phyloP scores from a whole-genome alignment of 108 stramenopile species.

The Cyclotella distinguenda region DNA sequence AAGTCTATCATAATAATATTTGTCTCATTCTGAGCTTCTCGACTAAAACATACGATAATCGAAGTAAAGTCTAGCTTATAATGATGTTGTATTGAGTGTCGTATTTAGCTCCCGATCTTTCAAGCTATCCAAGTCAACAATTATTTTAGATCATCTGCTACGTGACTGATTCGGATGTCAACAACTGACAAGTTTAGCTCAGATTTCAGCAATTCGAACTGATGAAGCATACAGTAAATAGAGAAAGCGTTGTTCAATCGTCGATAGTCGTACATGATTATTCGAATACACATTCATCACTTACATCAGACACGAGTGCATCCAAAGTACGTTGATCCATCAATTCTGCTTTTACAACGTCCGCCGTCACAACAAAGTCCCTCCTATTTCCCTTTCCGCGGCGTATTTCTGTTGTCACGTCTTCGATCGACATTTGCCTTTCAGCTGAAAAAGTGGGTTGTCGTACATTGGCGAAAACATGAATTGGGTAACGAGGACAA shows the following conservation, averaged over 20 bases:
- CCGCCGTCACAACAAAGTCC: slow-evolving; percentile 71
- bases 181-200: slow-evolving; percentile 61
- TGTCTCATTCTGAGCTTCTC: background rate
- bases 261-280: no score
- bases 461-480: background rate
- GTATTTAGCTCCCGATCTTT: no score
- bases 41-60: no score
- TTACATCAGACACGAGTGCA: slow-evolving; percentile 23
- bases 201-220: slow-evolving; percentile 57
- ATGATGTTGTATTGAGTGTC: no score
- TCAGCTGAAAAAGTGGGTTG: slow-evolving; percentile 9
- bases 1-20: background rate
- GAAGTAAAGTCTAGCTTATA: no score
- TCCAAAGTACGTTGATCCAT: slow-evolving; percentile 56
- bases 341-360: slow-evolving; percentile 53
- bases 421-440: slow-evolving; percentile 75
- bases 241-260: no score
- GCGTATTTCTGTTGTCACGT: slow-evolving; percentile 69
- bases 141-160: slow-evolving; percentile 2
- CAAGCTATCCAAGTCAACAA: no score
- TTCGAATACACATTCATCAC: no score
- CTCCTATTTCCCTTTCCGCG: slow-evolving; percentile 37
- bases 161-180: slow-evolving; percentile 73
- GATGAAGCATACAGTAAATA: background rate
- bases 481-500: background rate